phyloP scores from a whole-genome alignment of 2,329 filamentous ascomycete genomes.

The Botrytis squamosa region DNA sequence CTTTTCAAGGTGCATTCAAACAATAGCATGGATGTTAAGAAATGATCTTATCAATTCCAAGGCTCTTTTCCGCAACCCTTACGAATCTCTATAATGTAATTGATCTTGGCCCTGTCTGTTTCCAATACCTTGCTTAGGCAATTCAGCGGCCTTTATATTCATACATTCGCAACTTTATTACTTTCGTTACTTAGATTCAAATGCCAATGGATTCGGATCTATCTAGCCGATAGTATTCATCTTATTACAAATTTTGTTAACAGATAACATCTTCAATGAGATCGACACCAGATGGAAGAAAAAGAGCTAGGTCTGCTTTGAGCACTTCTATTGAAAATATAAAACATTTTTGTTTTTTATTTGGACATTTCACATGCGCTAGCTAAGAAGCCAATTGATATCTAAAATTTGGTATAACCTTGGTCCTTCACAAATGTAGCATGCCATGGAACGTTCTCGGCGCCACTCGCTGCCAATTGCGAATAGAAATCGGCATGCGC shows the following conservation, averaged over 20 bases:
- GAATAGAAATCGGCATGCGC: slow-evolving; percentile 31
- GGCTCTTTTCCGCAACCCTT: background rate
- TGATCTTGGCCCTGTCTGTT: background rate
- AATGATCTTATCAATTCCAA: background rate
- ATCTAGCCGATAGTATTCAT: background rate
- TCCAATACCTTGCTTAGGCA: background rate
- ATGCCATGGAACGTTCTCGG: slow-evolving; percentile 30
- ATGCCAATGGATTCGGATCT: background rate
- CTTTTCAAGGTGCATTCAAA: background rate
- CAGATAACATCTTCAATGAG: background rate
- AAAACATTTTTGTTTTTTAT: background rate
- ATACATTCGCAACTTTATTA: background rate
- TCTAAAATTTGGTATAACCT: slow-evolving; percentile 33
- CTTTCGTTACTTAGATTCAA: background rate
- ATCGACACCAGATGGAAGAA: background rate
- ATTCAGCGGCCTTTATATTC: background rate
- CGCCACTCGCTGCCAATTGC: slow-evolving; percentile 26
- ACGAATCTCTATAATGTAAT: background rate
- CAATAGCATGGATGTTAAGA: background rate
- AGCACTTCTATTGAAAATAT: background rate
- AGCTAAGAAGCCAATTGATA: slow-evolving; percentile 1
- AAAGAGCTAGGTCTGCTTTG: background rate
- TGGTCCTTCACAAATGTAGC: slow-evolving; percentile 32
- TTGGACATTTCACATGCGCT: background rate
- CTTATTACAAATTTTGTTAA: background rate